These are phyloP conservation scores for Mycena haematopus DNA, from an alignment of 768 basidiomycete genomes.

Conservation along the genomic window DNA sequence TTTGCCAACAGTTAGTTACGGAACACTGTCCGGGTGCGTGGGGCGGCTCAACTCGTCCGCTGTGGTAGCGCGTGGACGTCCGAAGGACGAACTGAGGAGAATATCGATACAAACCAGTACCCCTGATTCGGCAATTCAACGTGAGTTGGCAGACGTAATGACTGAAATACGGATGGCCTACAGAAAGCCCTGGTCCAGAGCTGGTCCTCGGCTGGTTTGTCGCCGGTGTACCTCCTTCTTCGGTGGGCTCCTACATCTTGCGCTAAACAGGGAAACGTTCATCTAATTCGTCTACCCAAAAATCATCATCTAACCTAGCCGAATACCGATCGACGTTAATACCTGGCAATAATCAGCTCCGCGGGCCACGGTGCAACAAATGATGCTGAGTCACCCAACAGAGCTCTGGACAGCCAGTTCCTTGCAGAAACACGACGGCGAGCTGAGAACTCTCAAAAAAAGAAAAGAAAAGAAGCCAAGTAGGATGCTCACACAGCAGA, in stretches of 20 bases:
- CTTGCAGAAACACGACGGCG: conserved; percentile 32
- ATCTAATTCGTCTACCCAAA: no score
- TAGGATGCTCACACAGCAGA: conserved; percentile 35
- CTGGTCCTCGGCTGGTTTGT: conserved; percentile 29
- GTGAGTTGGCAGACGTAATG: background rate
- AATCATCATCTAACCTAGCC: background rate
- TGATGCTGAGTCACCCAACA: conserved; percentile 36
- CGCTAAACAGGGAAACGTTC: background rate
- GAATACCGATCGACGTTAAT: conserved; percentile 26
- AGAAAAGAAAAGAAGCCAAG: conserved; percentile 25
- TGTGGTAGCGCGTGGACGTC: conserved; percentile 36
- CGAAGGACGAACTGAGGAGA: conserved; percentile 28
- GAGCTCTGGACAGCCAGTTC: conserved; percentile 34
- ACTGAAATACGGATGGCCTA: background rate
- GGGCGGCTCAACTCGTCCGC: conserved; percentile 49
- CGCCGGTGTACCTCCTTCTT: conserved; percentile 21
- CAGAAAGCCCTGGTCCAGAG: conserved; percentile 27
- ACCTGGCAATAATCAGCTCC: conserved; percentile 10
- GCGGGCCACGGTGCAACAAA: background rate
- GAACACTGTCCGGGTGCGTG: background rate
- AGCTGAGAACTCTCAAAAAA: conserved; percentile 33
- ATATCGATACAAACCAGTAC: conserved; percentile 27
- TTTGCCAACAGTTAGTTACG: conserved; percentile 20
- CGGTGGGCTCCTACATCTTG: conserved; percentile 31
- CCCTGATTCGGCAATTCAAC: conserved; percentile 7